Percentiles rank a stretch among this genome's conserved stretches.
Evolutionary conservation across 2,329 filamentous ascomycete species (phyloP).

Genomic region (Pezicula carpinea): DNA sequence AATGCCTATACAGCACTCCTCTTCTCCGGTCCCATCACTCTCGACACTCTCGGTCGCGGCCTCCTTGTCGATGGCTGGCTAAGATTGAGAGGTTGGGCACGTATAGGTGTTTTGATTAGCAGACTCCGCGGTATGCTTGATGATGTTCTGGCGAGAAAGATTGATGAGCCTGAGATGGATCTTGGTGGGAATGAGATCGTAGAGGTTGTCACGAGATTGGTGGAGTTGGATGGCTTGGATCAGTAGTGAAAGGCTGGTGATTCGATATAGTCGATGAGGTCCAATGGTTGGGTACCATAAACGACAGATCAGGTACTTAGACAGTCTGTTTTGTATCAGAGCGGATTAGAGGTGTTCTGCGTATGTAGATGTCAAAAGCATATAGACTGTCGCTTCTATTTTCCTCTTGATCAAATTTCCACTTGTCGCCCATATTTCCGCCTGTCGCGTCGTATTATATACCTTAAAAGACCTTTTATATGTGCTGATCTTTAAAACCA

Average conservation of each 20-base stretch:
- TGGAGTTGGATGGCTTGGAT: slow-evolving; percentile 87
- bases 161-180: slow-evolving; percentile 67
- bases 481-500: no score
- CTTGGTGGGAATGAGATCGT: slow-evolving; percentile 64
- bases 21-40: slow-evolving; percentile 77
- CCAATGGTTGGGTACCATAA: no score
- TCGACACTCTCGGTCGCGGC: slow-evolving; percentile 84
- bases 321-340: no score
- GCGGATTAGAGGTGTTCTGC: no score
- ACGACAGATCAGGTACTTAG: no score
- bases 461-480: no score
- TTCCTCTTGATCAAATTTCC: no score
- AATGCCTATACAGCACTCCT: slow-evolving; percentile 85
- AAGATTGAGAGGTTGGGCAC: slow-evolving; percentile 80
- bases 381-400: no score
- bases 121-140: slow-evolving; percentile 83
- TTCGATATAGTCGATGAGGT: no score
- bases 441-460: no score
- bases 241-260: slow-evolving; percentile 14
- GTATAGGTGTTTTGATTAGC: slow-evolving; percentile 85
- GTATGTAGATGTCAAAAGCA: no score
- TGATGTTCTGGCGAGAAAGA: slow-evolving; percentile 71
- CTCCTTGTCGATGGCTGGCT: slow-evolving; percentile 92
- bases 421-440: no score
- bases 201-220: slow-evolving; percentile 69